Percentiles rank a stretch among this genome's conserved stretches.
Conservation (phyloP, 2,329 filamentous ascomycete genomes). For the Botrytis squamosa region DNA sequence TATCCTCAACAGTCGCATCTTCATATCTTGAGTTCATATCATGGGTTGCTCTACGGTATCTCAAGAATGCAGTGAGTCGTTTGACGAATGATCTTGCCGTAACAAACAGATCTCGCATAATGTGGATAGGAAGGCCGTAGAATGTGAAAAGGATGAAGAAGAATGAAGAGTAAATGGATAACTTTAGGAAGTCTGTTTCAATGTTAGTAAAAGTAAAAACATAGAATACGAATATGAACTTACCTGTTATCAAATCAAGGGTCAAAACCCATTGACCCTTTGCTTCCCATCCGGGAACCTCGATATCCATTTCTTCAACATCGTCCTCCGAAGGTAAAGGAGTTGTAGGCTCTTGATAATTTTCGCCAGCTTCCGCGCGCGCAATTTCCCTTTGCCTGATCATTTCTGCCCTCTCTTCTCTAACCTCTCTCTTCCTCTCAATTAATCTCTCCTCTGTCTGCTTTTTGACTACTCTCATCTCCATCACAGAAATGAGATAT, state of each 20-base stretch:
- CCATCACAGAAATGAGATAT: slow-evolving; percentile 75
- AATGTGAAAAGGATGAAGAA: slow-evolving; percentile 91
- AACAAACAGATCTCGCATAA: slow-evolving; percentile 92
- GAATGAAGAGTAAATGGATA: slow-evolving; percentile 85
- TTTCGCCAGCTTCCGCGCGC: slow-evolving; percentile 37
- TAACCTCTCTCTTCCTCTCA: slow-evolving; percentile 66
- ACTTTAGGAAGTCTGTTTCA: slow-evolving; percentile 78
- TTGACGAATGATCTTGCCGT: slow-evolving; percentile 90
- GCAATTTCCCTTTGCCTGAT: slow-evolving; percentile 40
- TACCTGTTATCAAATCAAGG: slow-evolving; percentile 79
- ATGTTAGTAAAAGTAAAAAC: slow-evolving; percentile 20
- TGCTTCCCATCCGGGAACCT: slow-evolving; percentile 93
- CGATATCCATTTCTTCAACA: slow-evolving; percentile 89
- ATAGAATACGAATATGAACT: slow-evolving; percentile 34
- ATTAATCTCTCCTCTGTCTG: slow-evolving; percentile 71
- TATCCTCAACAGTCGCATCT: slow-evolving; percentile 84
- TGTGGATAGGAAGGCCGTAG: slow-evolving; percentile 94
- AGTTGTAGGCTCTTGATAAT: slow-evolving; percentile 37
- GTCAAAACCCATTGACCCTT: slow-evolving; percentile 92
- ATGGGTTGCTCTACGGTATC: slow-evolving; percentile 85
- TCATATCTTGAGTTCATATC: slow-evolving; percentile 92
- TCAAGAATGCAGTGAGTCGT: slow-evolving; percentile 80
- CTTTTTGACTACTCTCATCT: slow-evolving; percentile 70
- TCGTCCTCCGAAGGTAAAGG: slow-evolving; percentile 66
- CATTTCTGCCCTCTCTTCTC: slow-evolving; percentile 55